Conservation (phyloP, 805 yeast species). For the Yarrowia osloensis region DNA sequence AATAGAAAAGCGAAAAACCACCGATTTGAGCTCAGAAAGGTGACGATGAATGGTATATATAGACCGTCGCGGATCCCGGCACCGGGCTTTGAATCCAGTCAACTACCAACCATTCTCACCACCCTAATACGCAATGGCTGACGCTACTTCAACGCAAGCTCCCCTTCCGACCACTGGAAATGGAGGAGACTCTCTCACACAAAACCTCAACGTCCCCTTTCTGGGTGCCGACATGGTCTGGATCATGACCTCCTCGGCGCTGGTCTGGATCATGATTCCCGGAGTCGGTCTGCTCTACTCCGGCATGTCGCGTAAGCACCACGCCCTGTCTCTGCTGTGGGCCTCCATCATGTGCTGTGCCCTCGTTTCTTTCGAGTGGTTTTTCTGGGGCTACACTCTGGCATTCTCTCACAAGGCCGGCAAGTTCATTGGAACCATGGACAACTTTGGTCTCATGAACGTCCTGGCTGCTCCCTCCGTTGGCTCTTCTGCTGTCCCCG, state of each 20-base stretch:
- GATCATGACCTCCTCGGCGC: conserved; percentile 51
- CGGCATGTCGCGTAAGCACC: conserved; percentile 91
- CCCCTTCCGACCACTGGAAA: conserved; percentile 43
- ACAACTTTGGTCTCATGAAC: conserved; percentile 75
- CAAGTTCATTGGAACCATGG: conserved; percentile 75
- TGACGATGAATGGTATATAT: not conserved
- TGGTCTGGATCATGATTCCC: conserved; percentile 81
- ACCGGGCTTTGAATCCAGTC: not conserved
- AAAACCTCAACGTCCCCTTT: conserved; percentile 69
- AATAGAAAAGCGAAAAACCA: not conserved
- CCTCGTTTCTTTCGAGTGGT: conserved; percentile 90
- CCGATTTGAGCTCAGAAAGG: not conserved
- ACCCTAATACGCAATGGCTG: conserved; percentile 19
- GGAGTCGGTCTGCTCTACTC: conserved; percentile 93
- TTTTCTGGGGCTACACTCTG: conserved; percentile 95
- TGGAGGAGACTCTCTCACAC: conserved; percentile 78
- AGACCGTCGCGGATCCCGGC: not conserved
- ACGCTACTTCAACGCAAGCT: conserved; percentile 26
- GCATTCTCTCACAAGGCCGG: conserved; percentile 74
- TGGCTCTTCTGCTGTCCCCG: conserved; percentile 68
- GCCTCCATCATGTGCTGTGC: conserved; percentile 88
- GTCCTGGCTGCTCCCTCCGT: conserved; percentile 81
- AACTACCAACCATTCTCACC: not conserved
- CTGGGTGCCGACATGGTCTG: conserved; percentile 79
- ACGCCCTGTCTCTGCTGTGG: conserved; percentile 93